phyloP scores from a whole-genome alignment of 768 basidiomycete genomes.

The Agaricus sinodeliciosus region DNA sequence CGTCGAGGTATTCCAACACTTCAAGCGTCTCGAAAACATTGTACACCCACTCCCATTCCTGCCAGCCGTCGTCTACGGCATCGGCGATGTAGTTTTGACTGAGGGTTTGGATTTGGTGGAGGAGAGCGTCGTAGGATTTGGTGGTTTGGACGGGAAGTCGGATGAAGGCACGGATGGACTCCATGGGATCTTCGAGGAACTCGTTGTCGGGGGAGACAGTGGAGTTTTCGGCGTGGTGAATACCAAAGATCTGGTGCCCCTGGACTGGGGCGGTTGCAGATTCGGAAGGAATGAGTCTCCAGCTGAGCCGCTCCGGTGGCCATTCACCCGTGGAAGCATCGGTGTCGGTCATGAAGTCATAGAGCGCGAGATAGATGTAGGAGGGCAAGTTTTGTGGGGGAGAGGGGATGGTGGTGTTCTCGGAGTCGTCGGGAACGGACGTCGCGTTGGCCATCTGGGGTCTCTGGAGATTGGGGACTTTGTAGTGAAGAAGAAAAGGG shows the following conservation, averaged over 20 bases:
- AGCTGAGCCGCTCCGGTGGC: not conserved
- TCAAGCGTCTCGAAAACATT: conserved; percentile 10
- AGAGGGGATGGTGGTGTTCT: not conserved
- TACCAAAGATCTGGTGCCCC: conserved; percentile 4
- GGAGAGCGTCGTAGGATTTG: conserved; percentile 2
- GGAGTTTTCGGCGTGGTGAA: conserved; percentile 3
- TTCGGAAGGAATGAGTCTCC: conserved; percentile 7
- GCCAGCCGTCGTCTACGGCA: conserved; percentile 9
- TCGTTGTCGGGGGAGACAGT: conserved; percentile 3
- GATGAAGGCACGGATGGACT: conserved; percentile 7
- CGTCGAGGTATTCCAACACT: conserved; percentile 8
- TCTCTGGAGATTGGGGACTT: not conserved
- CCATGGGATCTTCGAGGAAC: conserved; percentile 3
- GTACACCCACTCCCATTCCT: conserved; percentile 11
- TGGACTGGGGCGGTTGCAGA: not conserved
- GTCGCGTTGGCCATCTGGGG: conserved; percentile 2
- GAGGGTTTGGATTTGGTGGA: conserved; percentile 1
- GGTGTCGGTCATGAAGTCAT: not conserved
- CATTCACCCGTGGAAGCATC: not conserved
- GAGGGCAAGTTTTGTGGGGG: not conserved
- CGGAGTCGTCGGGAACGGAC: conserved; percentile 2
- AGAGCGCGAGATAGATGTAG: conserved; percentile 11
- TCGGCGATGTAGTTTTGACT: conserved; percentile 4
- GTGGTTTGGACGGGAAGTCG: conserved; percentile 2
- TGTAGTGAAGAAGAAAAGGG: not conserved